phyloP scores from a whole-genome alignment of 257 asterid genomes.

The Pogostemon cablin region DNA sequence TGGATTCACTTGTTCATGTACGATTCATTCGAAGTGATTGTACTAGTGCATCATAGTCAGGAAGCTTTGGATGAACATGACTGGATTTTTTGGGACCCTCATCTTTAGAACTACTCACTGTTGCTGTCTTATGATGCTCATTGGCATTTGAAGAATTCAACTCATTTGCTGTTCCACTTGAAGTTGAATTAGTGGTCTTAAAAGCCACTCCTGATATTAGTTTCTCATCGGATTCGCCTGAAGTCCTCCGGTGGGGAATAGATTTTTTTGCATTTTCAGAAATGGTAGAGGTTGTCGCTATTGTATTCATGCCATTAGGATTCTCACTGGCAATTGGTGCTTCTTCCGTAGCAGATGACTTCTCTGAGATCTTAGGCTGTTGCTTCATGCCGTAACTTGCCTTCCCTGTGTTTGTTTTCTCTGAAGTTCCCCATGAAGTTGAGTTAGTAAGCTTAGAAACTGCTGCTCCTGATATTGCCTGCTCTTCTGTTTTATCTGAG shows the following conservation, averaged over 20 bases:
- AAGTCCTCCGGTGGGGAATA: no score
- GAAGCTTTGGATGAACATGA: conserved; percentile 93
- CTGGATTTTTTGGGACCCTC: conserved; percentile 60
- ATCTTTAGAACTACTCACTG: conserved; percentile 38
- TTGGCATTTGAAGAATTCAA: neutral
- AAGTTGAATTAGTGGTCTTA: no score
- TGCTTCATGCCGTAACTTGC: conserved; percentile 35
- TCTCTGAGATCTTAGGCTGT: conserved; percentile 40
- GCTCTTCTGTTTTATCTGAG: conserved; percentile 40
- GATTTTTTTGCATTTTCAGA: no score
- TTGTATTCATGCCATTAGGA: no score
- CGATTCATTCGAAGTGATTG: conserved; percentile 55
- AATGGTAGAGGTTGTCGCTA: no score
- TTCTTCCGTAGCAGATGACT: conserved; percentile 38
- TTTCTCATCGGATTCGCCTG: no score
- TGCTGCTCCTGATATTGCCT: conserved; percentile 36
- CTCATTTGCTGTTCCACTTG: no score
- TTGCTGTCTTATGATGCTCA: conserved; percentile 29
- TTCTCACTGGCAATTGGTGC: conserved; percentile 29
- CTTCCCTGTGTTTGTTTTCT: conserved; percentile 42
- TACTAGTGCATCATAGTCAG: conserved; percentile 70
- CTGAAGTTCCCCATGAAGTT: conserved; percentile 27
- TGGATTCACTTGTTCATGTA: conserved; percentile 24
- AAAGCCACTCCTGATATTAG: no score
- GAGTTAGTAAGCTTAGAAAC: conserved; percentile 28